Conservation (phyloP, 2,329 filamentous ascomycete species). For the Penicillium sp. region DNA sequence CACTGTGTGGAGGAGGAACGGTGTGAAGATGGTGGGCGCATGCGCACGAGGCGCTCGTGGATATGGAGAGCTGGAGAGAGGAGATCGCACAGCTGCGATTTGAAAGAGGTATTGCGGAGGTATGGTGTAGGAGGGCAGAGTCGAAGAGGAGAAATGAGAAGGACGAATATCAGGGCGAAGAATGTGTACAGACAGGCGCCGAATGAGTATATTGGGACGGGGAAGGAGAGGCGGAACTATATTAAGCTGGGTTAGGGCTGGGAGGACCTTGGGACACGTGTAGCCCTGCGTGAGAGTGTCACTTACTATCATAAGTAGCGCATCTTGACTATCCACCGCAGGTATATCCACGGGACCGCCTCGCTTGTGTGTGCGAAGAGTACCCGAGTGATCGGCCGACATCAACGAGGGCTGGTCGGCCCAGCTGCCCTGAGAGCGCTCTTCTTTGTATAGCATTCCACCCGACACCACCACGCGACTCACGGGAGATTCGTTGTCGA, state of each 20-base stretch:
- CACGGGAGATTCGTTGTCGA: conserved; percentile 29
- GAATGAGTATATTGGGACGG: conserved; percentile 59
- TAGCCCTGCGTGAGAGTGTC: neutral
- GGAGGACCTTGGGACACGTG: neutral
- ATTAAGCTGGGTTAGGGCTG: conserved; percentile 17
- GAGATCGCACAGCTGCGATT: conserved; percentile 55
- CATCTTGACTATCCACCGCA: conserved; percentile 42
- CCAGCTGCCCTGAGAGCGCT: conserved; percentile 36
- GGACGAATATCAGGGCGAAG: conserved; percentile 54
- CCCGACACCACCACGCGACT: conserved; percentile 33
- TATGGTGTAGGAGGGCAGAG: conserved; percentile 53
- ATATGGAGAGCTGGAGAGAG: conserved; percentile 59
- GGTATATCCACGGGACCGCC: conserved; percentile 33
- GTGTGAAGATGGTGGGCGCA: conserved; percentile 27
- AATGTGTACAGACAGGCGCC: conserved; percentile 59
- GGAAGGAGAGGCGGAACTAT: conserved; percentile 58
- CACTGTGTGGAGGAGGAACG: conserved; percentile 36
- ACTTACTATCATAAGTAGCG: conserved; percentile 50
- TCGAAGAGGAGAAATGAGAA: conserved; percentile 58
- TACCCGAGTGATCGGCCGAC: conserved; percentile 36
- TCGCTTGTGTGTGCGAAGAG: conserved; percentile 34
- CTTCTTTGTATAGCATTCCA: conserved; percentile 36
- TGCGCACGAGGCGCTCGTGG: conserved; percentile 42
- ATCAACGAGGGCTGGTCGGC: conserved; percentile 42
- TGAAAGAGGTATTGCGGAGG: conserved; percentile 51